Percentiles rank a stretch among this genome's conserved stretches.
phyloP scores from a whole-genome alignment of 768 basidiomycete genomes.

The Flagelloscypha sp. region DNA sequence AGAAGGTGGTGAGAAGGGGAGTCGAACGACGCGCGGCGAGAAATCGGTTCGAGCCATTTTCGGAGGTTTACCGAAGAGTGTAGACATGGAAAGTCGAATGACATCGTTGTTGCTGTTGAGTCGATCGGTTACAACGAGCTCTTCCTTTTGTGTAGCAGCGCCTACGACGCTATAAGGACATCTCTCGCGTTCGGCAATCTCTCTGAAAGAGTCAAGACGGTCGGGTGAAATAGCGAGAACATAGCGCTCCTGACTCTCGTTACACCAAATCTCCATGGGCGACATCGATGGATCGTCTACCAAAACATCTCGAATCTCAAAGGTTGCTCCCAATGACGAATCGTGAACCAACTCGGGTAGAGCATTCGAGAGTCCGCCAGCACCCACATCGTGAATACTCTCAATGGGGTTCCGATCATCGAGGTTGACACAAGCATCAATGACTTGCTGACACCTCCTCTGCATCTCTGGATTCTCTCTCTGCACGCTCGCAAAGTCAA shows the following conservation, averaged over 20 bases:
- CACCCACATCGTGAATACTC: slow-evolving; percentile 97
- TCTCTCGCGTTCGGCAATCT: slow-evolving; percentile 78
- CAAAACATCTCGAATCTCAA: slow-evolving; percentile 90
- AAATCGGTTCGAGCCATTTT: slow-evolving; percentile 75
- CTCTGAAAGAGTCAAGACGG: slow-evolving; percentile 55
- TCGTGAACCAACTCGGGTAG: slow-evolving; percentile 96
- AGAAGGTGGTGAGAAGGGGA: slow-evolving; percentile 29
- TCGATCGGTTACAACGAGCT: slow-evolving; percentile 84
- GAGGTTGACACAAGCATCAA: slow-evolving; percentile 76
- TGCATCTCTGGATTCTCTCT: slow-evolving; percentile 99
- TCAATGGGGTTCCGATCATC: slow-evolving; percentile 67
- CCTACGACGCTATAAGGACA: slow-evolving; percentile 94
- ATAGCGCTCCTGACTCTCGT: slow-evolving; percentile 97
- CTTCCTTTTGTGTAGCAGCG: slow-evolving; percentile 69
- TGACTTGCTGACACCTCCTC: slow-evolving; percentile 93
- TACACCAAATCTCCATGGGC: slow-evolving; percentile 99
- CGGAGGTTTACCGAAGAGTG: slow-evolving; percentile 93
- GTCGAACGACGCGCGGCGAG: slow-evolving; percentile 42
- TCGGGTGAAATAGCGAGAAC: slow-evolving; percentile 80
- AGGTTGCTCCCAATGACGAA: slow-evolving; percentile 79
- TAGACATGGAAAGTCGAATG: slow-evolving; percentile 87
- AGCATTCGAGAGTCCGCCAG: slow-evolving; percentile 94
- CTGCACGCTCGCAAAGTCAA: slow-evolving; percentile 97
- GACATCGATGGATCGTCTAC: slow-evolving; percentile 92
- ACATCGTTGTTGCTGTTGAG: slow-evolving; percentile 71